Percentiles rank a stretch among this genome's conserved stretches.
phyloP scores from a whole-genome alignment of 1,139 yeast species.

The Candida sp. region DNA sequence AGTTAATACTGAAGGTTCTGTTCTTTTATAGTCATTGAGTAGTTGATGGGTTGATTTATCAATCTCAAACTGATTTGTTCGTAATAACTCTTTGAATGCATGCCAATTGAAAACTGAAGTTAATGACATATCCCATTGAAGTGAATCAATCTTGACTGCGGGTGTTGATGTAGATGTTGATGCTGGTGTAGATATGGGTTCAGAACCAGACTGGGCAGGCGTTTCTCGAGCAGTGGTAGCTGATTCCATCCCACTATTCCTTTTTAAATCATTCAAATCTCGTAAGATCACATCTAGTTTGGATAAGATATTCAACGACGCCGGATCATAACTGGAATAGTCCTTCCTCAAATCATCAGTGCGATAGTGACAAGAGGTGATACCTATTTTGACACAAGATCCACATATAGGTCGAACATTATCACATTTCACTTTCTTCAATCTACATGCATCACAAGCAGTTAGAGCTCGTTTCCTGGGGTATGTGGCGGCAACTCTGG shows the following conservation, averaged over 20 bases:
- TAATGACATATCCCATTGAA: slow-evolving; percentile 40
- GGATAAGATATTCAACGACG: slow-evolving; percentile 20
- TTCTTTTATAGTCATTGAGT: slow-evolving; percentile 14
- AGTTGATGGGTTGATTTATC: slow-evolving; percentile 12
- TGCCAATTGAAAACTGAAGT: slow-evolving; percentile 37
- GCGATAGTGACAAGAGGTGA: slow-evolving; percentile 27
- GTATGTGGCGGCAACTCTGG: slow-evolving; percentile 11
- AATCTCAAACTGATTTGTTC: slow-evolving; percentile 12
- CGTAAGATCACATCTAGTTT: slow-evolving; percentile 30
- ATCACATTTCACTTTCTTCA: slow-evolving; percentile 51
- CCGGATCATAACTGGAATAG: slow-evolving; percentile 20
- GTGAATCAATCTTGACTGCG: slow-evolving; percentile 3
- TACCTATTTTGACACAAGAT: slow-evolving; percentile 39
- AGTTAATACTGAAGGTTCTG: slow-evolving; percentile 5
- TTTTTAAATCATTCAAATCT: slow-evolving; percentile 20
- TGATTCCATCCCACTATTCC: slow-evolving; percentile 1
- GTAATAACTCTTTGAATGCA: slow-evolving; percentile 17
- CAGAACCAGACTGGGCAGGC: not conserved
- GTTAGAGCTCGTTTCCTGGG: slow-evolving; percentile 40
- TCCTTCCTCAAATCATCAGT: slow-evolving; percentile 26
- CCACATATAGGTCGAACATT: slow-evolving; percentile 49
- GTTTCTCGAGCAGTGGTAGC: not conserved
- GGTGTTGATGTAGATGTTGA: not conserved
- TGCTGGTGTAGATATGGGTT: not conserved
- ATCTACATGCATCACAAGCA: slow-evolving; percentile 48